Evolutionary conservation across 2,329 filamentous ascomycete genomes (phyloP), one percentile per base, ranked within the genome.

Genomic region (Thielaviopsis punctulata): DNA sequence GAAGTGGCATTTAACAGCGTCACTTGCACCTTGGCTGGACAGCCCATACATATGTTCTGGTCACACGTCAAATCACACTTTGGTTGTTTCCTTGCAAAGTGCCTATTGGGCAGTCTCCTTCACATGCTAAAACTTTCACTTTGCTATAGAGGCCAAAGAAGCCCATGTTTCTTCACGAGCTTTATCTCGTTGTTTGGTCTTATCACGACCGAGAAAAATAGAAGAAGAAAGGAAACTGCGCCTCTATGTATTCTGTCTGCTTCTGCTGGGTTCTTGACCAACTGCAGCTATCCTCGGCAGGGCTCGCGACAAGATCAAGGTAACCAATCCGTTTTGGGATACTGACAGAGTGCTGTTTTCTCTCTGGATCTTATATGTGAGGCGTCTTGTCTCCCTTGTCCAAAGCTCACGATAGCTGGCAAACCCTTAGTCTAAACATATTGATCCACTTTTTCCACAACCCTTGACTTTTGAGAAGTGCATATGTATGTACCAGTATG

Each of bases 331-430:
- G 8, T 12, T 48, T 52, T 47, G 27, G 49, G 47, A 36, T 44
- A 49, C 46, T 21, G 43, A 39, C 49, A 52, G 49, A 49, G 53
- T 55, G 49, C 41, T 12, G 39, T 55, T 55, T 55, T 52, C 45
- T 52, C 39, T 46, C 49, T 27, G 7, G 13, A 36, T 12, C 30
- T 36, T 36, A 36, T 36, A 36, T 15, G 30, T 36, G 30, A 36
- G 30, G 30, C 30, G 30, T 36, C 30, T 36, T 36, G 30, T 36
- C 30, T 36, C 30, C n/a, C n/a, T n/a, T n/a, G n/a, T n/a, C n/a
- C n/a, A n/a, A n/a, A n/a, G n/a, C n/a, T n/a, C n/a, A n/a, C n/a
- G n/a, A n/a, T n/a, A n/a, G n/a, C n/a, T n/a, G n/a, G n/a, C n/a
- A n/a, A n/a, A n/a, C n/a, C n/a, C n/a, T n/a, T n/a, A n/a, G n/a